phyloP scores from a whole-genome alignment of 129 eudicot species.

The Escallonia rubra region DNA sequence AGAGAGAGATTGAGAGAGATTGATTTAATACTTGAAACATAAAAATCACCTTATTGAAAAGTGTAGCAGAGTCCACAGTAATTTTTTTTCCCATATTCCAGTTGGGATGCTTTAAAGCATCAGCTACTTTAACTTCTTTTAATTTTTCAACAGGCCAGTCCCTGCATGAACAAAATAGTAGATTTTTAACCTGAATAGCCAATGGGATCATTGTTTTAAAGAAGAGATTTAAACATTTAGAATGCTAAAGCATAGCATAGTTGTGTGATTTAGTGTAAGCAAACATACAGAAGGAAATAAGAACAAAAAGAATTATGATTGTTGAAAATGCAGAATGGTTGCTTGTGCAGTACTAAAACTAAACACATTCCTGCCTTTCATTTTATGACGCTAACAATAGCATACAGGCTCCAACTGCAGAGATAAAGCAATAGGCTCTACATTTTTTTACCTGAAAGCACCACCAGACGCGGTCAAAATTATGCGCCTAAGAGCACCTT shows the following conservation, averaged over 20 bases:
- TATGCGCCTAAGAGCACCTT: conserved; percentile 88
- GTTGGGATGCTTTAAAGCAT: conserved; percentile 98
- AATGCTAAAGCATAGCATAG: no score
- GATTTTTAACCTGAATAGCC: not conserved
- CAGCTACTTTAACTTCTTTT: conserved; percentile 93
- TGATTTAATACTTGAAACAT: not conserved
- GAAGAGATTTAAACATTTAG: no score
- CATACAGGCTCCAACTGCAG: not conserved
- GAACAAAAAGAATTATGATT: no score
- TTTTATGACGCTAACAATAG: not conserved
- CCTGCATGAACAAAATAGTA: conserved; percentile 35
- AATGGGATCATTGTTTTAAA: not conserved
- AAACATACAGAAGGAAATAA: no score
- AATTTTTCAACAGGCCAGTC: conserved; percentile 97
- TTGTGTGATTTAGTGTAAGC: no score
- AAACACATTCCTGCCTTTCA: not conserved
- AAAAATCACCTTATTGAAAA: conserved; percentile 73
- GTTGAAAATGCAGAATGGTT: not conserved
- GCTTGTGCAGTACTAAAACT: not conserved
- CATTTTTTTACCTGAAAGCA: conserved; percentile 71
- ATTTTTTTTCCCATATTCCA: conserved; percentile 99
- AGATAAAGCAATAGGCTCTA: not conserved
- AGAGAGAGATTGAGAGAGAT: not conserved
- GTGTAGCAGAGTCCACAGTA: conserved; percentile 96
- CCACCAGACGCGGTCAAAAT: conserved; percentile 98